Evolutionary conservation across 2,329 filamentous ascomycete species (phyloP).

Genomic region (Tolypocladium guangdongense): DNA sequence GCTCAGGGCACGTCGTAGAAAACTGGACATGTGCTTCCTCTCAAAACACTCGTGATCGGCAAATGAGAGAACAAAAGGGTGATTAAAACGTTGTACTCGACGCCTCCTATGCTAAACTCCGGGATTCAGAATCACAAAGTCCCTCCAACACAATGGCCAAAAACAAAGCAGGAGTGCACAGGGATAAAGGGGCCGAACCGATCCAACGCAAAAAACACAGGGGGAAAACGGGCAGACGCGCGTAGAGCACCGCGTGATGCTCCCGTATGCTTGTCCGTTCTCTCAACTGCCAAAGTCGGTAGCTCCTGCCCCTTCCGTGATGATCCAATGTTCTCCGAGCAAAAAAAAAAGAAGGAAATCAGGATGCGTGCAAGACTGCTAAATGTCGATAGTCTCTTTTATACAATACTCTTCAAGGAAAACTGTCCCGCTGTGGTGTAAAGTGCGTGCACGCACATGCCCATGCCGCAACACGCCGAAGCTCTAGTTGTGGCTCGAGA

Average conservation of each 20-base stretch:
- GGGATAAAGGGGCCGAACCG: not conserved
- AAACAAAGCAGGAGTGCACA: constrained; percentile 1
- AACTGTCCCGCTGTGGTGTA: constrained; percentile 3
- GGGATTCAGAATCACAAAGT: constrained; percentile 1
- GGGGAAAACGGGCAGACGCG: not conserved
- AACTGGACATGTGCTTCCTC: not conserved
- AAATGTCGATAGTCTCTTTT: constrained; percentile 7
- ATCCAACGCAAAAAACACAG: not conserved
- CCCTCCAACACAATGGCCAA: constrained; percentile 2
- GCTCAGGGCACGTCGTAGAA: not conserved
- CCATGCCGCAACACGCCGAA: not conserved
- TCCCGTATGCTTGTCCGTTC: not conserved
- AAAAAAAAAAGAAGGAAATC: constrained; percentile 1
- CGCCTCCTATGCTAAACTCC: constrained; percentile 10
- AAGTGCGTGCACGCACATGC: constrained; percentile 2
- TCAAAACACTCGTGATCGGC: not conserved
- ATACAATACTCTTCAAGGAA: constrained; percentile 7
- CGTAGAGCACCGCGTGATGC: not conserved
- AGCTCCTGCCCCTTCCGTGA: not conserved
- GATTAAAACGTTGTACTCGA: constrained; percentile 2
- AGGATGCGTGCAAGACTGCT: constrained; percentile 1
- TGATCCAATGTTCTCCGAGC: not conserved
- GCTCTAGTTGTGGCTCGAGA: not conserved
- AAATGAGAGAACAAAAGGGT: not conserved
- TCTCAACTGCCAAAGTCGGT: not conserved